These are phyloP conservation scores for Diaporthe vaccinii DNA, from an alignment of 2,329 filamentous ascomycete genomes.

Conservation along the genomic window DNA sequence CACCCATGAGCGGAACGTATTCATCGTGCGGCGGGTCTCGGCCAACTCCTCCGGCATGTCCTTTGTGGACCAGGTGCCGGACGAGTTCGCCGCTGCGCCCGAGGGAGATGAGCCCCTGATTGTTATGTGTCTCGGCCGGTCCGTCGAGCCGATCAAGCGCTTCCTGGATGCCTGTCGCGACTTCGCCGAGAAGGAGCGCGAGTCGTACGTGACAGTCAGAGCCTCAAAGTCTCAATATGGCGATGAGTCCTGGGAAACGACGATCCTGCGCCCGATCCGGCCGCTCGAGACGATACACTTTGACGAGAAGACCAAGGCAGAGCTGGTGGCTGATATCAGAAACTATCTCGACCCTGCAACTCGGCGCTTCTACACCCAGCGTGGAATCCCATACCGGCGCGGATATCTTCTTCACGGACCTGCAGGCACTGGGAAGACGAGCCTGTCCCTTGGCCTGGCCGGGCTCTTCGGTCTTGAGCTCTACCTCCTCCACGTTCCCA, in stretches of 20 bases:
- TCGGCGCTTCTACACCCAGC: conserved; percentile 77
- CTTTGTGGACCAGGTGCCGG: conserved; percentile 44
- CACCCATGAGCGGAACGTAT: conserved; percentile 50
- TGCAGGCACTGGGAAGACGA: conserved; percentile 81
- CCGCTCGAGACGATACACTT: conserved; percentile 54
- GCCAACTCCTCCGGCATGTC: conserved; percentile 37
- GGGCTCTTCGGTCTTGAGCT: conserved; percentile 80
- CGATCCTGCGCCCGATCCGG: conserved; percentile 51
- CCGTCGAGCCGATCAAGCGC: conserved; percentile 48
- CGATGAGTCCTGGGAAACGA: conserved; percentile 52
- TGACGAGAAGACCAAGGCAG: conserved; percentile 64
- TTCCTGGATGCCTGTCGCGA: conserved; percentile 49
- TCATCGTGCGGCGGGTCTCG: conserved; percentile 53
- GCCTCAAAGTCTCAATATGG: conserved; percentile 47
- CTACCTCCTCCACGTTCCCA: conserved; percentile 78
- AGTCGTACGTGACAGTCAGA: conserved; percentile 53
- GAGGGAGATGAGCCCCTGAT: conserved; percentile 55
- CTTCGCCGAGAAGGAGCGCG: conserved; percentile 53
- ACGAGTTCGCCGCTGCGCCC: conserved; percentile 52
- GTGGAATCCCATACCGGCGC: conserved; percentile 80
- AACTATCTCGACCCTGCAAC: conserved; percentile 72
- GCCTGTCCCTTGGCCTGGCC: conserved; percentile 80
- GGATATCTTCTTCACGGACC: conserved; percentile 81
- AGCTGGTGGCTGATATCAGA: conserved; percentile 76
- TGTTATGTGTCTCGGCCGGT: conserved; percentile 55